Conservation (phyloP, 768 basidiomycete species). For the Suillus subaureus region DNA sequence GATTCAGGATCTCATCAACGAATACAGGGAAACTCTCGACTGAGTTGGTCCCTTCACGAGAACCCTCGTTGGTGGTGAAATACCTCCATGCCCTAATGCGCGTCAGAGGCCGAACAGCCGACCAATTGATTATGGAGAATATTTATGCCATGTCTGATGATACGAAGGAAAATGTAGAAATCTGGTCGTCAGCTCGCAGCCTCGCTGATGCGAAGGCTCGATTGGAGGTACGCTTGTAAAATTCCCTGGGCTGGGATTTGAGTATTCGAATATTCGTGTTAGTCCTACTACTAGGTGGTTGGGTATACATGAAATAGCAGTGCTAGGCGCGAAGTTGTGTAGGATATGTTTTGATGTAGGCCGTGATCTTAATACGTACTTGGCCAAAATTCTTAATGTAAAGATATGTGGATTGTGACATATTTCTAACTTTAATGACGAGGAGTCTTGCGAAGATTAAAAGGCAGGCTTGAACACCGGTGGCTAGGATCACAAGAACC, state of each 20-base stretch:
- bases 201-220: slow-evolving; percentile 11
- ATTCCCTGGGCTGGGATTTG: neutral
- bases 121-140: slow-evolving; percentile 8
- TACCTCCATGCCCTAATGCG: slow-evolving; percentile 5
- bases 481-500: neutral
- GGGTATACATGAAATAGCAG: neutral
- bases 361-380: neutral
- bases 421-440: neutral
- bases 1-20: neutral
- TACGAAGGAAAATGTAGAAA: slow-evolving; percentile 3
- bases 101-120: neutral
- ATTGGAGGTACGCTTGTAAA: neutral
- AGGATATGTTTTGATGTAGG: neutral
- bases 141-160: slow-evolving; percentile 2
- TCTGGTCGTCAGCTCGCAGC: slow-evolving; percentile 1
- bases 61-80: neutral
- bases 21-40: neutral
- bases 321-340: neutral
- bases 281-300: neutral
- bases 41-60: neutral
- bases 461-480: neutral
- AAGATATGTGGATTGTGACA: neutral
- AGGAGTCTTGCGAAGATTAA: neutral
- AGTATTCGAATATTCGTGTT: neutral
- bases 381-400: neutral